Conservation (phyloP, 78 protist genomes). For the Tieghemostelium lacteum region DNA sequence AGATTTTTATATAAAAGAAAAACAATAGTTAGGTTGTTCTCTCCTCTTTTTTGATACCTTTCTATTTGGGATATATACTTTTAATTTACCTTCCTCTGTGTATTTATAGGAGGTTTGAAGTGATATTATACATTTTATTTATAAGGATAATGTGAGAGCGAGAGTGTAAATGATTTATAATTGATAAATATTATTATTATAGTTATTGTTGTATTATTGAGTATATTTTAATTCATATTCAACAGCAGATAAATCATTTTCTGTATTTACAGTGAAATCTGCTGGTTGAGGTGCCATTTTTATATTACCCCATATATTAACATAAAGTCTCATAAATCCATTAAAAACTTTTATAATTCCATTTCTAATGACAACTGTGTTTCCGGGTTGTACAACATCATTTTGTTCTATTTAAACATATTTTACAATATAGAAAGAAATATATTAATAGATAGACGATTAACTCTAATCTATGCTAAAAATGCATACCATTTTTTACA, state of each 20-base stretch:
- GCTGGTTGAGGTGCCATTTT: constrained; percentile 61
- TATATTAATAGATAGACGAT: neutral
- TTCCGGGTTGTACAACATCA: constrained; percentile 85
- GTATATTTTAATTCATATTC: constrained; percentile 73
- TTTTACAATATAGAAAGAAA: neutral
- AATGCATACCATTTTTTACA: constrained; percentile 64
- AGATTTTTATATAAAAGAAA: too few relatives aligned
- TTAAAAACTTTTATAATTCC: constrained; percentile 73
- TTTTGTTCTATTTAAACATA: constrained; percentile 75
- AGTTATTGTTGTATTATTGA: too few relatives aligned
- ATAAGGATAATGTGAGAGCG: too few relatives aligned
- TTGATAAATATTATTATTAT: too few relatives aligned
- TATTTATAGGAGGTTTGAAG: too few relatives aligned
- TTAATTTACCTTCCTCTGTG: too few relatives aligned
- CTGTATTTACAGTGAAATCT: constrained; percentile 28
- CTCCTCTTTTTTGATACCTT: too few relatives aligned
- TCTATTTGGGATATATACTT: too few relatives aligned
- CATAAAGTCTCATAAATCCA: constrained; percentile 81
- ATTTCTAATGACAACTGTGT: constrained; percentile 73
- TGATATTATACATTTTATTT: too few relatives aligned
- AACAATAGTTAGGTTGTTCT: too few relatives aligned
- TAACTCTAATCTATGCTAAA: too few relatives aligned
- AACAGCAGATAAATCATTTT: constrained; percentile 66
- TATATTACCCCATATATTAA: constrained; percentile 80
- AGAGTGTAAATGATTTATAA: too few relatives aligned